Base-by-base conservation (phyloP, 768 basidiomycete species). In the Chalciporus piperatus region DNA sequence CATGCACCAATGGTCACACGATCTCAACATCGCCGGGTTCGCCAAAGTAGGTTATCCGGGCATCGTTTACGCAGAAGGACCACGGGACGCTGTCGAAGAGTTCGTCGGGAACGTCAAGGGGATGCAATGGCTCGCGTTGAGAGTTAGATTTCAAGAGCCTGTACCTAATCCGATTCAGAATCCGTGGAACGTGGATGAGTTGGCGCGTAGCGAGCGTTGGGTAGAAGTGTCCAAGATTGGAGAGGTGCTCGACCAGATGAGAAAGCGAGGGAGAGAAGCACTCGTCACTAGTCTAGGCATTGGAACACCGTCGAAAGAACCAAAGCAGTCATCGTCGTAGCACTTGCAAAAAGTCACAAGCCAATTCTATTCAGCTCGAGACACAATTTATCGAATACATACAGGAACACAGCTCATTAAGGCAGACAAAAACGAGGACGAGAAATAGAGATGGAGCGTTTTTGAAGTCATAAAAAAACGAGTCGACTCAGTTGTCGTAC, bases 41-140 rank as follows among this genome's bases (percentile, higher is more conserved):
- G 82, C 85, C 1, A 90, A 89, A 67, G 75, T 85, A 9, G 87
- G 87, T 0, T 79, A 89, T 64, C 88, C 88, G 12, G 87, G 87
- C 4, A 73, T 88, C 41, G 86, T 91, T 40, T 91, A 88, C 49
- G 83, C 77, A n/a, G 74, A 82, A 62, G 87, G 87, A 8, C 58
- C 58, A 17, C 70, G 72, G 39, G 67, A 73, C 8, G 69, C 77
- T 42, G 71, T 89, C 12, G 77, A 83, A 59, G 81, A 84, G 57
- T 88, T 88, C 57, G 78, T 86, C 1, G 69, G 63, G 17, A 84
- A 83, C 46, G 77, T 89, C 48, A 87, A 84, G 61, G 76, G 73
- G 17, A 87, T 89, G 87, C 85, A 89, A 59, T 90, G 88, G 89
- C 71, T 89, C 1, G 87, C 87, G 10, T 66, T 89, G 54, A 74